phyloP scores from a whole-genome alignment of 352 stramenopile species.

The Phytopythium kandeliae region DNA sequence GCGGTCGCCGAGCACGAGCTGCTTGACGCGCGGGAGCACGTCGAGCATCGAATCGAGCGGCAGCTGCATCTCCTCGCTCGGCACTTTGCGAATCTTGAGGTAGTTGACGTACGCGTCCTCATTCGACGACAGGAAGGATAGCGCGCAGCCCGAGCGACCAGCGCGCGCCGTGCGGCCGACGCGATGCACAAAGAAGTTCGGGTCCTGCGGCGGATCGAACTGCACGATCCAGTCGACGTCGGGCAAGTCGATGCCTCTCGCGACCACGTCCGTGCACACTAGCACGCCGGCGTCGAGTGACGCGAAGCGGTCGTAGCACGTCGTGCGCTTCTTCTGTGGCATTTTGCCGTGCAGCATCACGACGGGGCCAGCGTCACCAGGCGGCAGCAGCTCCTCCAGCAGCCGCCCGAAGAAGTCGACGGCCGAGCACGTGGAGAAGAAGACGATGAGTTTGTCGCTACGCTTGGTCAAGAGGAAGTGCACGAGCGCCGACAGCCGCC shows the following conservation, averaged over 20 bases:
- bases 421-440: slow-evolving; percentile 97
- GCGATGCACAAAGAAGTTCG: slow-evolving; percentile 99
- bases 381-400: slow-evolving; percentile 69
- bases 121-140: slow-evolving; percentile 95
- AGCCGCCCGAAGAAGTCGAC: slow-evolving; percentile 98
- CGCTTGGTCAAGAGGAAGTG: slow-evolving; percentile 91
- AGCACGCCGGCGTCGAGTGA: slow-evolving; percentile 72
- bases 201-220: slow-evolving; percentile 96
- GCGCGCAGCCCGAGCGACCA: slow-evolving; percentile 87
- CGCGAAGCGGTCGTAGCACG: slow-evolving; percentile 74
- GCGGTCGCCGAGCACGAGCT: slow-evolving; percentile 88
- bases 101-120: slow-evolving; percentile 98
- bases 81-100: slow-evolving; percentile 93
- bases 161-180: slow-evolving; percentile 97
- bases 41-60: slow-evolving; percentile 62
- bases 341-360: slow-evolving; percentile 93
- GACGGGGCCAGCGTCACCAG: slow-evolving; percentile 28
- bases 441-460: slow-evolving; percentile 94
- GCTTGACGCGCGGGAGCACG: slow-evolving; percentile 88
- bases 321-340: slow-evolving; percentile 85
- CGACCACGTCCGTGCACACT: slow-evolving; percentile 98
- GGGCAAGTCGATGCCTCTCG: slow-evolving; percentile 96
- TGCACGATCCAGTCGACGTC: slow-evolving; percentile 99
- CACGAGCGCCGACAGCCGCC: slow-evolving; percentile 91
- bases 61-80: slow-evolving; percentile 74